Conservation (phyloP, 1,139 yeast genomes). For the Blastobotrys ciferrii region DNA sequence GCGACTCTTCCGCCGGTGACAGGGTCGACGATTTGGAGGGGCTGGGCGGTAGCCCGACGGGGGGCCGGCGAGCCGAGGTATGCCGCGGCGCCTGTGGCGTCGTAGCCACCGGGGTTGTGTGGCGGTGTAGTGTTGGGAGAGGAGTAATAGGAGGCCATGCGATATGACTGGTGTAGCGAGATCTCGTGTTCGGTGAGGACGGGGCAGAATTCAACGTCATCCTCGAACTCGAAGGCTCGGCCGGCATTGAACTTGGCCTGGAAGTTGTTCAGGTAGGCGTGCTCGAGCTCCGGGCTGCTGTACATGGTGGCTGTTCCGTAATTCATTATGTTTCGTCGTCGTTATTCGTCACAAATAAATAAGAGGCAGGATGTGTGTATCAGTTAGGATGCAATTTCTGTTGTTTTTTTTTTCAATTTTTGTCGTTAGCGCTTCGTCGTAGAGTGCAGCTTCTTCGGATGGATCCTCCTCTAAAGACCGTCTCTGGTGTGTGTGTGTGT, state of each 20-base stretch:
- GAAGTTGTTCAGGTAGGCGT: conserved; percentile 6
- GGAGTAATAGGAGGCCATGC: conserved; percentile 11
- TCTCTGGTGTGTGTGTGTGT: too few relatives aligned
- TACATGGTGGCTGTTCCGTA: conserved; percentile 4
- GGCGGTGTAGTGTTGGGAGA: conserved; percentile 22
- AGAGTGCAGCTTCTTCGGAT: background rate
- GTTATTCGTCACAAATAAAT: conserved; percentile 7
- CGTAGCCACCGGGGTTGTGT: conserved; percentile 9
- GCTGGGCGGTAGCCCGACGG: conserved; percentile 41
- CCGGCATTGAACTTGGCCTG: conserved; percentile 49
- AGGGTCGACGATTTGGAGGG: conserved; percentile 70
- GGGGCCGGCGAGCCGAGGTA: conserved; percentile 23
- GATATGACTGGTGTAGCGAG: conserved; percentile 12
- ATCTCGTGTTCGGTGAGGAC: conserved; percentile 35
- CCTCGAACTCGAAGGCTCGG: conserved; percentile 62
- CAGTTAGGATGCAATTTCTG: background rate
- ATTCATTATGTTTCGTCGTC: conserved; percentile 8
- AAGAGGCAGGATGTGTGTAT: background rate
- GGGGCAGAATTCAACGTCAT: conserved; percentile 68
- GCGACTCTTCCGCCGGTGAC: conserved; percentile 65
- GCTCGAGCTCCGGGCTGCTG: conserved; percentile 2
- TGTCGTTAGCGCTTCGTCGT: background rate
- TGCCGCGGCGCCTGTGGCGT: conserved; percentile 15
- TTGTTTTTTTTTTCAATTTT: background rate
- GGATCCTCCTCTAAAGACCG: background rate